A percentile compares a stretch with the other conserved stretches of the same genome.
phyloP scores from a whole-genome alignment of 345 rosid genomes.

The Triadica sebifera region DNA sequence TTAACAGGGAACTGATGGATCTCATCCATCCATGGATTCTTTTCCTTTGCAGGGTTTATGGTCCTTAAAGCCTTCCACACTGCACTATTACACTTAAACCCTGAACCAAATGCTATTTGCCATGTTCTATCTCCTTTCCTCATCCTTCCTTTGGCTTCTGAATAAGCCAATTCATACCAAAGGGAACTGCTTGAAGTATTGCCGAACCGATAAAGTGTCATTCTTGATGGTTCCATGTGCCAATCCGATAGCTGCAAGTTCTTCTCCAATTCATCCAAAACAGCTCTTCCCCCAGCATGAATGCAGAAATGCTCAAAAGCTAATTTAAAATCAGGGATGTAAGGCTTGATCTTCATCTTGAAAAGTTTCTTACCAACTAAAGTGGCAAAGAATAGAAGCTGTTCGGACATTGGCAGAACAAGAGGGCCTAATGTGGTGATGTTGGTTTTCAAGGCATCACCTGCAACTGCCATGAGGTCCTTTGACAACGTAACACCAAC shows the following conservation, averaged over 20 bases:
- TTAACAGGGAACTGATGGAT: constrained; percentile 23
- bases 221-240: constrained; percentile 79
- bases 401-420: constrained; percentile 60
- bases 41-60: constrained; percentile 28
- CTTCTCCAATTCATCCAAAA: constrained; percentile 65
- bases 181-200: constrained; percentile 69
- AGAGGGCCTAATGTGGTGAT: constrained; percentile 64
- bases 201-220: constrained; percentile 70
- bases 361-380: constrained; percentile 41
- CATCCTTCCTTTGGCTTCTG: constrained; percentile 65
- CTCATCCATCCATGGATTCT: constrained; percentile 33
- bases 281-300: constrained; percentile 66
- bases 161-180: constrained; percentile 74
- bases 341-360: constrained; percentile 48
- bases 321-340: constrained; percentile 62
- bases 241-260: constrained; percentile 50
- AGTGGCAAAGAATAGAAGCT: constrained; percentile 41
- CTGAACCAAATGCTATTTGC: constrained; percentile 77
- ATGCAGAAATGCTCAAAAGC: constrained; percentile 80
- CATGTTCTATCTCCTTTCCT: constrained; percentile 60
- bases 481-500: constrained; percentile 54
- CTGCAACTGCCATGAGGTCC: constrained; percentile 58
- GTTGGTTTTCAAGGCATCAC: constrained; percentile 61
- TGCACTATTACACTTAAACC: constrained; percentile 72
- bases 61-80: constrained; percentile 46